These are phyloP conservation scores for Penicillium psychrosexuale DNA, from an alignment of 2,329 filamentous ascomycete genomes.

Conservation along the genomic window DNA sequence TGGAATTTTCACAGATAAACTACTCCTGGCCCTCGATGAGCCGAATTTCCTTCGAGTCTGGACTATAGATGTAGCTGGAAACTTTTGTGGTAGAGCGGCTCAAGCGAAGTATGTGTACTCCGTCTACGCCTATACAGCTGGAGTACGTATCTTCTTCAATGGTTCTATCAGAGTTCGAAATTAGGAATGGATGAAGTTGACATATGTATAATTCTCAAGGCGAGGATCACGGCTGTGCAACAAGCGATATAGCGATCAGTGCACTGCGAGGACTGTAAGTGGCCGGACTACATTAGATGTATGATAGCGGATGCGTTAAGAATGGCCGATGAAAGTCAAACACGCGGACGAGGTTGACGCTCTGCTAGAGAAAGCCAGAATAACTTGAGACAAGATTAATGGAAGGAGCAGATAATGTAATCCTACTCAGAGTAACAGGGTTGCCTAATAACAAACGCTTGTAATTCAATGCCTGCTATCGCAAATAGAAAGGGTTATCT, in stretches of 20 bases:
- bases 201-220: not conserved
- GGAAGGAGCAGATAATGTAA: conserved; percentile 1
- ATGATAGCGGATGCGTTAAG: not conserved
- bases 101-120: not conserved
- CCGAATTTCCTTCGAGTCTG: not conserved
- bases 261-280: not conserved
- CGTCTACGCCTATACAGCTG: not conserved
- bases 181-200: not conserved
- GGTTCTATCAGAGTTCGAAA: not conserved
- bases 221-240: too few species aligned
- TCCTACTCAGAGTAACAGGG: conserved; percentile 11
- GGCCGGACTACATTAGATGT: not conserved
- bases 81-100: not conserved
- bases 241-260: not conserved
- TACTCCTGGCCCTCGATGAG: not conserved
- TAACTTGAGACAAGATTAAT: conserved; percentile 1
- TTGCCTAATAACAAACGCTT: conserved; percentile 15
- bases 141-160: not conserved
- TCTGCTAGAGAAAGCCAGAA: conserved; percentile 12
- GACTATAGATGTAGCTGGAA: not conserved
- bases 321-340: not conserved
- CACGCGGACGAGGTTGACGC: conserved; percentile 6
- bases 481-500: conserved; percentile 14
- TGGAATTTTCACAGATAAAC: not conserved
- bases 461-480: conserved; percentile 15